Evolutionary conservation across 257 asterid species (phyloP).

Genomic region (Anisodus acutangulus): DNA sequence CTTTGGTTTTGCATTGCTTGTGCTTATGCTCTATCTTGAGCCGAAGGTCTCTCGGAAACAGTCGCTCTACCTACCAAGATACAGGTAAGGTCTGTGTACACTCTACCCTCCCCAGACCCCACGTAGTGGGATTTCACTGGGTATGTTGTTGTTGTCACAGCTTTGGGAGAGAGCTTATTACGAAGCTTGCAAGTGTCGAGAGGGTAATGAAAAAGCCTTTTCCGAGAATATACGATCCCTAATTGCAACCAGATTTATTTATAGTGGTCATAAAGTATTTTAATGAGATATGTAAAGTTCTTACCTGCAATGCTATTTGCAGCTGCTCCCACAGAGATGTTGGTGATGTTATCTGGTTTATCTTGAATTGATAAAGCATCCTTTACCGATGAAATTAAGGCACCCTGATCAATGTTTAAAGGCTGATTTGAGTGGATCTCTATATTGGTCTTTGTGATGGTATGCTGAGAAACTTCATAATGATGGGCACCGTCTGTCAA

Average conservation of each 20-base stretch:
- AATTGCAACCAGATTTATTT: constrained; percentile 18
- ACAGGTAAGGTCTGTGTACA: too few relatives aligned
- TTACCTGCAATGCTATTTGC: constrained; percentile 33
- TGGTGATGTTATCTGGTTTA: constrained; percentile 26
- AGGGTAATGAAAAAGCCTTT: not conserved
- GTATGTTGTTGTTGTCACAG: not conserved
- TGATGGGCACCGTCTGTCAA: constrained; percentile 49
- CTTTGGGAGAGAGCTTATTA: not conserved
- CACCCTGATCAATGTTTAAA: constrained; percentile 37
- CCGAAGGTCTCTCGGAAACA: too few relatives aligned
- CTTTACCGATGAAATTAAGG: constrained; percentile 30
- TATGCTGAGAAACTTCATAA: constrained; percentile 48
- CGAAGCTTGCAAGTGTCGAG: not conserved
- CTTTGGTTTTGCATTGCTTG: too few relatives aligned
- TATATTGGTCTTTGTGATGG: constrained; percentile 37
- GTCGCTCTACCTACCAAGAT: too few relatives aligned
- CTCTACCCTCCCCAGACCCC: too few relatives aligned
- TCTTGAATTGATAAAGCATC: constrained; percentile 47
- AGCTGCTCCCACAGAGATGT: constrained; percentile 32
- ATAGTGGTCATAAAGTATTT: not conserved
- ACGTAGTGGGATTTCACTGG: too few relatives aligned
- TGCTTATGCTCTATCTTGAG: too few relatives aligned
- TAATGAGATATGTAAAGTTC: constrained; percentile 17
- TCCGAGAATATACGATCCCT: not conserved
- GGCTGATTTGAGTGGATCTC: constrained; percentile 50